A percentile compares a stretch with the other conserved stretches of the same genome.
phyloP scores from a whole-genome alignment of 768 basidiomycete species.

The Wakefieldia striispora region DNA sequence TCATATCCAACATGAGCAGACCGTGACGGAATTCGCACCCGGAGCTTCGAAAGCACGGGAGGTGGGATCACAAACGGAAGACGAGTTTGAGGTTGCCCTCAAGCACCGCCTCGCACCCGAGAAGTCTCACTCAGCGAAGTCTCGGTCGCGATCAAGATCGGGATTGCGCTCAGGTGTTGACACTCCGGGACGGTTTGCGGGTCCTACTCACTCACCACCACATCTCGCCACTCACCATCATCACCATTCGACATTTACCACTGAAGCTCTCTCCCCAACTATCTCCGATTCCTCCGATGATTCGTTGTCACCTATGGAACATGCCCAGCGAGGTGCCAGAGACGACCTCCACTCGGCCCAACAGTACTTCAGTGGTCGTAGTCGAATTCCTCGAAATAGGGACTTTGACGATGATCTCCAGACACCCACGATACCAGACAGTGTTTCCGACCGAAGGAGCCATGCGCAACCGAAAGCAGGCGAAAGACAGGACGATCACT shows the following conservation, averaged over 20 bases:
- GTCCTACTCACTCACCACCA: conserved; percentile 49
- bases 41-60: conserved; percentile 33
- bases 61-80: conserved; percentile 23
- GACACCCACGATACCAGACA: conserved; percentile 58
- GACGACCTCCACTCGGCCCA: conserved; percentile 49
- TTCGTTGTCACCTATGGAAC: conserved; percentile 33
- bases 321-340: conserved; percentile 45
- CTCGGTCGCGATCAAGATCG: conserved; percentile 35
- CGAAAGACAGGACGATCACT: conserved; percentile 23
- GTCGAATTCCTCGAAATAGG: conserved; percentile 58
- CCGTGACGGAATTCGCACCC: conserved; percentile 6
- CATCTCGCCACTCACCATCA: conserved; percentile 20
- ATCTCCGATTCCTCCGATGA: conserved; percentile 41
- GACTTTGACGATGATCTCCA: conserved; percentile 56
- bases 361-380: conserved; percentile 42
- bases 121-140: conserved; percentile 22
- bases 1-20: conserved; percentile 16
- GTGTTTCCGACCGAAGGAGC: conserved; percentile 11
- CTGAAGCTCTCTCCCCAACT: conserved; percentile 32
- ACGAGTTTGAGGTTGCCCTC: conserved; percentile 30
- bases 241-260: conserved; percentile 30
- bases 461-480: conserved; percentile 10
- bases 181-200: conserved; percentile 59
- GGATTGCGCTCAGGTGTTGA: conserved; percentile 58
- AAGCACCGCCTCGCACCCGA: conserved; percentile 31